These are phyloP conservation scores for Trichoderma polysporum DNA, from an alignment of 2,329 filamentous ascomycete species.

Conservation along the genomic window DNA sequence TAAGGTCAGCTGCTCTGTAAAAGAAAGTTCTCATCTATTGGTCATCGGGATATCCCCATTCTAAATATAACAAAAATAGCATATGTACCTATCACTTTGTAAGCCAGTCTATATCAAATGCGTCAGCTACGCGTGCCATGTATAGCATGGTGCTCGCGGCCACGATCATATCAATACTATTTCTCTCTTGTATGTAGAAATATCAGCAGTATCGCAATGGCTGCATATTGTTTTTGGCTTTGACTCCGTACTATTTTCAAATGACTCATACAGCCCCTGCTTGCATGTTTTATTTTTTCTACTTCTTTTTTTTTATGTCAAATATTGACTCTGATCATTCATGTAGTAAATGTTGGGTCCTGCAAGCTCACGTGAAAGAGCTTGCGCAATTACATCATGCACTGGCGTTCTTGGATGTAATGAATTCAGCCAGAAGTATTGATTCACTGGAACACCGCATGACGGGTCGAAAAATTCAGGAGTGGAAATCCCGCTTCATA, in stretches of 20 bases:
- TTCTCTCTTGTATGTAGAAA: no score
- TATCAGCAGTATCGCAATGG: no score
- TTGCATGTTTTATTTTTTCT: neutral
- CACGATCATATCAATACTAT: no score
- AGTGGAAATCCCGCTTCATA: neutral
- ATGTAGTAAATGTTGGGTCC: neutral
- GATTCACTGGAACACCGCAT: neutral
- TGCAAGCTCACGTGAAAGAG: neutral
- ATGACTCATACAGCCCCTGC: neutral
- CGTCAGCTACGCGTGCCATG: no score
- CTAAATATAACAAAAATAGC: no score
- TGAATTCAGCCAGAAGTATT: neutral
- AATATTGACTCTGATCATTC: neutral
- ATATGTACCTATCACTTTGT: no score
- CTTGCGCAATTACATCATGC: neutral
- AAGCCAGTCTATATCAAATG: no score
- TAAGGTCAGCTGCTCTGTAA: neutral
- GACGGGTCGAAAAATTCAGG: neutral
- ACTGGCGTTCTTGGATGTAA: neutral
- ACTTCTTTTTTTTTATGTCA: neutral
- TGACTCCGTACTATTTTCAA: no score
- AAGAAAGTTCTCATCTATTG: neutral
- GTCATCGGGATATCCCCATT: neutral
- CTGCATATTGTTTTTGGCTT: no score
- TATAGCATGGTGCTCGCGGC: no score